These are phyloP conservation scores for Barnettozyma salicaria DNA, from an alignment of 805 yeast species.

Conservation along the genomic window DNA sequence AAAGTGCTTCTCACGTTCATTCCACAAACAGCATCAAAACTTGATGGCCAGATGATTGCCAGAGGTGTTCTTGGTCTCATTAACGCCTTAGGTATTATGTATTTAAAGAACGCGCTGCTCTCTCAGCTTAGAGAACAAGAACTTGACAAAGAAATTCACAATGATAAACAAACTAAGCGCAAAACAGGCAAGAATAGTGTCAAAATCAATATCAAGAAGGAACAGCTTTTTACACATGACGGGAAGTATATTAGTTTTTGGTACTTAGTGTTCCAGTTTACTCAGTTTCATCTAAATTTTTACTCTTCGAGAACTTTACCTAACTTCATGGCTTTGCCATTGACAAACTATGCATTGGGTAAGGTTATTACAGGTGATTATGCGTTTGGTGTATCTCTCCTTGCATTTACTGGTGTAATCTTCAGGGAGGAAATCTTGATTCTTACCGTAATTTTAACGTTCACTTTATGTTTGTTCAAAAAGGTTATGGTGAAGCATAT, in stretches of 20 bases:
- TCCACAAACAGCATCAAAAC: slow-evolving; percentile 31
- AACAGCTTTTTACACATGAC: slow-evolving; percentile 7
- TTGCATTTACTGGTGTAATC: slow-evolving; percentile 58
- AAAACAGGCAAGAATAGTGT: slow-evolving; percentile 2
- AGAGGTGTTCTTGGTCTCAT: slow-evolving; percentile 58
- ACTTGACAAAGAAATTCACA: not conserved
- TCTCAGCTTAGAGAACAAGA: slow-evolving; percentile 22
- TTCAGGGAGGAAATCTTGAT: slow-evolving; percentile 69
- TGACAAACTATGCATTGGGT: slow-evolving; percentile 52
- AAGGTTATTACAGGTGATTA: slow-evolving; percentile 42
- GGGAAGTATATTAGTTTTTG: slow-evolving; percentile 41
- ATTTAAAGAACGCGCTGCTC: slow-evolving; percentile 38
- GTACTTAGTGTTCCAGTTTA: slow-evolving; percentile 51
- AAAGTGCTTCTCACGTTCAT: slow-evolving; percentile 31
- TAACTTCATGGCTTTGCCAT: slow-evolving; percentile 72
- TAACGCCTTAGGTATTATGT: slow-evolving; percentile 49
- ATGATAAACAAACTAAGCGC: not conserved
- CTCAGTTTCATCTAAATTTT: slow-evolving; percentile 76
- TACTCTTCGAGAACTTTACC: slow-evolving; percentile 85
- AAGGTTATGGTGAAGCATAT: slow-evolving; percentile 39
- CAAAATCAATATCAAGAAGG: slow-evolving; percentile 14
- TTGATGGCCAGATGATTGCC: slow-evolving; percentile 46
- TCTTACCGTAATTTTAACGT: slow-evolving; percentile 43
- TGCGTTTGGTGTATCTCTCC: slow-evolving; percentile 42
- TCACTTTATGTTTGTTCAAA: slow-evolving; percentile 40